Evolutionary conservation across 768 basidiomycete genomes (phyloP).

Genomic region (Udeniomyces megalosporus): DNA sequence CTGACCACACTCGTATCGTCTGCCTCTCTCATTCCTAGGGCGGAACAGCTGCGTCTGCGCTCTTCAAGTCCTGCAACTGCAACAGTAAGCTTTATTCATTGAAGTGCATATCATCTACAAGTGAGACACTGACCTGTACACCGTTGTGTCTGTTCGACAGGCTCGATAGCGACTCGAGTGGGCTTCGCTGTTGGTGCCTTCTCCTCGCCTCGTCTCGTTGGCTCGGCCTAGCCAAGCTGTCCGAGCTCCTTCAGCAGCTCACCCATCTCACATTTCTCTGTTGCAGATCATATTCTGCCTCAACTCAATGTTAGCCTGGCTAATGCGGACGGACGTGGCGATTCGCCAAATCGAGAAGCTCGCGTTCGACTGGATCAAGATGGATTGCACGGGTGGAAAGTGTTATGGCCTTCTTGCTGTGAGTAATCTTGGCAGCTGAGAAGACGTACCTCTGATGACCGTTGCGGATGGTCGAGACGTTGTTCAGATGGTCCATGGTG

Average conservation of each 20-base stretch:
- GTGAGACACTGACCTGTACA: neutral
- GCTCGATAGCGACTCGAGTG: conserved; percentile 89
- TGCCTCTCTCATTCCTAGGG: conserved; percentile 11
- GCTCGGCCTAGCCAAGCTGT: neutral
- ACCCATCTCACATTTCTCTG: too few relatives aligned
- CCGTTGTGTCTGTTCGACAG: neutral
- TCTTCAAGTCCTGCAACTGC: conserved; percentile 97
- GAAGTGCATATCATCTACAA: neutral
- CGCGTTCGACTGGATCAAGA: conserved; percentile 94
- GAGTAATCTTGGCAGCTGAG: conserved; percentile 25
- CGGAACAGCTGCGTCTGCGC: conserved; percentile 61
- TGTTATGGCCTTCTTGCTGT: conserved; percentile 95
- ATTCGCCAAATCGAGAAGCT: conserved; percentile 77
- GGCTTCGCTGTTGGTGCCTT: conserved; percentile 65
- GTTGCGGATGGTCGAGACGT: neutral
- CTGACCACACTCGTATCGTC: neutral
- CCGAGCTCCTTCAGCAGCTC: neutral
- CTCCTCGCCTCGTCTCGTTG: conserved; percentile 15
- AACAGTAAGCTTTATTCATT: conserved; percentile 38
- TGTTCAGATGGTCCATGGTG: too few relatives aligned
- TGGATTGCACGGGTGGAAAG: conserved; percentile 82
- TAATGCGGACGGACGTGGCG: conserved; percentile 80
- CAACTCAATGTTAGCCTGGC: conserved; percentile 90
- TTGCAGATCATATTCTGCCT: conserved; percentile 78
- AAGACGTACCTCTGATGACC: neutral